Evolutionary conservation across 352 stramenopile genomes (phyloP).

Genomic region (Globisporangium cystogenes): DNA sequence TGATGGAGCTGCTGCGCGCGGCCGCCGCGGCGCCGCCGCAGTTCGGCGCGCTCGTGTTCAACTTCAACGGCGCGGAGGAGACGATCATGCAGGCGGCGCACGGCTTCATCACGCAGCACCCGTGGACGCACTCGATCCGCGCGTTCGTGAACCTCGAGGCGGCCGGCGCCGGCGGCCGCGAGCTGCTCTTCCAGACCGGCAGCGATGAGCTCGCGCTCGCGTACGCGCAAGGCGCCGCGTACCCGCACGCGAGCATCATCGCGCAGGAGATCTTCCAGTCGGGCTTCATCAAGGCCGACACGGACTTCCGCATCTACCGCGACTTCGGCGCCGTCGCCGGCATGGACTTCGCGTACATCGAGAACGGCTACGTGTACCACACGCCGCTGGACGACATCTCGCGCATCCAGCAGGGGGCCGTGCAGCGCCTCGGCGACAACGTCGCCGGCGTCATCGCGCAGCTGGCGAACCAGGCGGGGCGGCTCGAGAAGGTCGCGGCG

Average conservation of each 20-base stretch:
- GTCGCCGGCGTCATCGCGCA: conserved; percentile 51
- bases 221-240: conserved; percentile 64
- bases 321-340: conserved; percentile 69
- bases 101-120: conserved; percentile 78
- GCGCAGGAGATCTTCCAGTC: conserved; percentile 76
- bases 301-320: conserved; percentile 69
- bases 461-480: conserved; percentile 31
- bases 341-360: conserved; percentile 82
- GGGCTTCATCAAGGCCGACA: conserved; percentile 64
- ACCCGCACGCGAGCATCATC: conserved; percentile 73
- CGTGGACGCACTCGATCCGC: conserved; percentile 58
- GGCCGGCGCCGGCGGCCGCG: conserved; percentile 54
- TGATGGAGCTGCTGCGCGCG: conserved; percentile 62
- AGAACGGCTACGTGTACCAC: conserved; percentile 82
- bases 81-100: conserved; percentile 77
- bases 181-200: conserved; percentile 75
- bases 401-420: conserved; percentile 53
- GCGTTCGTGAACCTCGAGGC: conserved; percentile 82
- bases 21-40: conserved; percentile 34
- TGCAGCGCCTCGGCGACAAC: conserved; percentile 75
- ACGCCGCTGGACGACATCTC: conserved; percentile 64
- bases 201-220: conserved; percentile 69
- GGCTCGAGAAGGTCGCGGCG: conserved; percentile 49
- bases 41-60: conserved; percentile 63
- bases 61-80: conserved; percentile 78